These are phyloP conservation scores for Clathrospora elynae DNA, from an alignment of 2,329 filamentous ascomycete species.

Conservation along the genomic window DNA sequence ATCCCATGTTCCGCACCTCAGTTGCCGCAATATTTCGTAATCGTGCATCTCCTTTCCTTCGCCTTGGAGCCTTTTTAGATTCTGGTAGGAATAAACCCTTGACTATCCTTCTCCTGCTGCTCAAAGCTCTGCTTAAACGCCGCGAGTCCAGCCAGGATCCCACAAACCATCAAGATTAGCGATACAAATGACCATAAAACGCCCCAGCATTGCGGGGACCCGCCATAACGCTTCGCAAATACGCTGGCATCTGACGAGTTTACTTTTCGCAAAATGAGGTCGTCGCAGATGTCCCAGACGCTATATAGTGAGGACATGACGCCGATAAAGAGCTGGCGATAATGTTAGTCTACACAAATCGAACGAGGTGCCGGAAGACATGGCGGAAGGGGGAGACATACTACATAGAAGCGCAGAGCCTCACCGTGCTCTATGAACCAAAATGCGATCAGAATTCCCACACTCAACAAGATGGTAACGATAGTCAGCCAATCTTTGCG, in stretches of 20 bases:
- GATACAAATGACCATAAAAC: constrained; percentile 78
- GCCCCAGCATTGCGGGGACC: constrained; percentile 81
- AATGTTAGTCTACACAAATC: neutral
- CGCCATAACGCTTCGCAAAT: constrained; percentile 77
- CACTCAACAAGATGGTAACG: constrained; percentile 69
- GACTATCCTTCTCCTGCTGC: constrained; percentile 71
- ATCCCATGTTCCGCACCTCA: too few species aligned
- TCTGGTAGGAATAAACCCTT: constrained; percentile 68
- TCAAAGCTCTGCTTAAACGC: constrained; percentile 73
- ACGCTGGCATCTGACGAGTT: constrained; percentile 80
- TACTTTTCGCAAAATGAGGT: constrained; percentile 78
- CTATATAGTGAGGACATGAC: constrained; percentile 82
- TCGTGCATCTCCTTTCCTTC: too few species aligned
- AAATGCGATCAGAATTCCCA: constrained; percentile 72
- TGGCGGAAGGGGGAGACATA: constrained; percentile 44
- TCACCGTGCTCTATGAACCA: constrained; percentile 83
- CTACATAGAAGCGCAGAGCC: constrained; percentile 72
- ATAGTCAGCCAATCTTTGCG: constrained; percentile 79
- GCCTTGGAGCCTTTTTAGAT: too few species aligned
- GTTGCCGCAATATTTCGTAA: too few species aligned
- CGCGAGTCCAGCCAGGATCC: constrained; percentile 76
- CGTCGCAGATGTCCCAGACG: constrained; percentile 85
- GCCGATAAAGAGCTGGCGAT: constrained; percentile 72
- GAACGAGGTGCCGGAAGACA: too few species aligned
- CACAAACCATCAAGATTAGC: constrained; percentile 70